Evolutionary conservation across 805 yeast species (phyloP).

Genomic region (Candida qinlingensis): DNA sequence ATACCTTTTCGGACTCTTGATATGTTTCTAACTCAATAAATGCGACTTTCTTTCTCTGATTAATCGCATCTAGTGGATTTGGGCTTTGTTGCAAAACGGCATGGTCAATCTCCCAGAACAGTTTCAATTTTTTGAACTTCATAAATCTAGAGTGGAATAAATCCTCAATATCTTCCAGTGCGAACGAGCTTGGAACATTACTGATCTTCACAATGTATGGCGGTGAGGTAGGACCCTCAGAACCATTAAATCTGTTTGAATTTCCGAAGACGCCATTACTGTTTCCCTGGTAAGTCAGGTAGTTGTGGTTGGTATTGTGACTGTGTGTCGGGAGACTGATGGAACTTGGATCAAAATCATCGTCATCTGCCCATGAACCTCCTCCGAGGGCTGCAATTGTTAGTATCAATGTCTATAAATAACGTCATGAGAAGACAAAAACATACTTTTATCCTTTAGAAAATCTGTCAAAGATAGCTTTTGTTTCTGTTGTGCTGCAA

Average conservation of each 20-base stretch:
- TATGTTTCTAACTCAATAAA: slow-evolving; percentile 52
- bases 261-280: slow-evolving; percentile 2
- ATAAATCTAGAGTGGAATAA: slow-evolving; percentile 60
- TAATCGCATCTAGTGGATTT: slow-evolving; percentile 17
- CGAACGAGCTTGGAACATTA: slow-evolving; percentile 52
- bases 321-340: slow-evolving; percentile 41
- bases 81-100: slow-evolving; percentile 26
- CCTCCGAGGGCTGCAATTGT: slow-evolving; percentile 27
- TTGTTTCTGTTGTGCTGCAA: slow-evolving; percentile 16
- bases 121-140: slow-evolving; percentile 50
- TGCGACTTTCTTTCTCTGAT: slow-evolving; percentile 47
- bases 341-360: slow-evolving; percentile 58
- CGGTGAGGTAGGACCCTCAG: slow-evolving; percentile 28
- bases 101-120: slow-evolving; percentile 50
- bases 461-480: slow-evolving; percentile 23
- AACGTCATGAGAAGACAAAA: neutral
- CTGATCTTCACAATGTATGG: slow-evolving; percentile 64
- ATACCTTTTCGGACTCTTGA: slow-evolving; percentile 50
- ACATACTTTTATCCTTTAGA: slow-evolving; percentile 20
- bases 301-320: slow-evolving; percentile 4
- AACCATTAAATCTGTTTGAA: neutral
- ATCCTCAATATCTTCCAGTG: slow-evolving; percentile 48
- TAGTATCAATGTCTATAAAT: neutral
- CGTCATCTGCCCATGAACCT: slow-evolving; percentile 62
- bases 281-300: slow-evolving; percentile 7